phyloP scores from a whole-genome alignment of 108 stramenopile species.

The Chaetoceros tenuissimus region DNA sequence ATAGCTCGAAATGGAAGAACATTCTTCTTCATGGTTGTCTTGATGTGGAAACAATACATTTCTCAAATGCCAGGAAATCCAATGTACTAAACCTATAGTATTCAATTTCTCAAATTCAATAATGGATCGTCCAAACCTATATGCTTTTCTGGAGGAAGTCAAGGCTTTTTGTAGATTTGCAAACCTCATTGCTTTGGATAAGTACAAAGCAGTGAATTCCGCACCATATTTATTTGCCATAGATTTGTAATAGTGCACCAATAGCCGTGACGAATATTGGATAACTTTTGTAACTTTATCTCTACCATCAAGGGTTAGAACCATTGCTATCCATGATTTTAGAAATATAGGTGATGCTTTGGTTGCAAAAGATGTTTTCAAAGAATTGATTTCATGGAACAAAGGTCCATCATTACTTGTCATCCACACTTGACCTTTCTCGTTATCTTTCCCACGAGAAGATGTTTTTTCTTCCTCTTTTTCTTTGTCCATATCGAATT shows the following conservation, averaged over 20 bases:
- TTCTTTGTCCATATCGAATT: too few species aligned
- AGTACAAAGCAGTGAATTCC: constrained; percentile 2
- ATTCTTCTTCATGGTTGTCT: too few species aligned
- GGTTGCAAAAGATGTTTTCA: background rate
- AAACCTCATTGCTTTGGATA: constrained; percentile 26
- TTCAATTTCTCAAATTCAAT: constrained; percentile 58
- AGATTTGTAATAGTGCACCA: constrained; percentile 16
- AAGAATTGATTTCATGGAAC: background rate
- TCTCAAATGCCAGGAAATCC: constrained; percentile 19
- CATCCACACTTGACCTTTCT: too few species aligned
- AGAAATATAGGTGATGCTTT: constrained; percentile 17
- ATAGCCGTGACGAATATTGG: constrained; percentile 52
- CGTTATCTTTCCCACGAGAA: too few species aligned
- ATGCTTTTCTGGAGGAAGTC: constrained; percentile 61
- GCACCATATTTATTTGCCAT: background rate
- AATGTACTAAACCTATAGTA: constrained; percentile 37
- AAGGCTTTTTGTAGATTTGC: constrained; percentile 39
- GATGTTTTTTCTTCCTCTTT: too few species aligned
- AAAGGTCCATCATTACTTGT: too few species aligned
- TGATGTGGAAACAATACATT: too few species aligned
- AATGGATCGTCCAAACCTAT: constrained; percentile 58
- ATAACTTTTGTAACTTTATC: constrained; percentile 78
- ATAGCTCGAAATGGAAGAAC: too few species aligned
- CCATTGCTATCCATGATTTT: constrained; percentile 55
- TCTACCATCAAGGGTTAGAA: constrained; percentile 66